A percentile compares a stretch with the other conserved stretches of the same genome.
Evolutionary conservation across 768 basidiomycete species (phyloP).

Genomic region (Trametes punicea): DNA sequence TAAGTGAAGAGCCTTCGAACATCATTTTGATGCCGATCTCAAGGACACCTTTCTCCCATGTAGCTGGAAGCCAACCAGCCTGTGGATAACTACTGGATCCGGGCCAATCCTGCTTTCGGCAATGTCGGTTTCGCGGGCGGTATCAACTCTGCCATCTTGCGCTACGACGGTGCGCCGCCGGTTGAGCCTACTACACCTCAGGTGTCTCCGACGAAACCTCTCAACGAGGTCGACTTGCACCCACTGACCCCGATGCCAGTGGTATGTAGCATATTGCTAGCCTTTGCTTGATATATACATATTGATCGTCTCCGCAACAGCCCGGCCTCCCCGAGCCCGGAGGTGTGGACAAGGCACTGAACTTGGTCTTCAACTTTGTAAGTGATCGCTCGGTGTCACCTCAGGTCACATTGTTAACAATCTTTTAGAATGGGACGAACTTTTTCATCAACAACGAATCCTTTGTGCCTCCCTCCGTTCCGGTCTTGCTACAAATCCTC

Average conservation of each 20-base stretch:
- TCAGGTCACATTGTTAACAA: constrained; percentile 9
- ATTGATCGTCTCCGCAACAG: constrained; percentile 1
- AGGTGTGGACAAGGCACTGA: constrained; percentile 23
- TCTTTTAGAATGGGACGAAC: constrained; percentile 24
- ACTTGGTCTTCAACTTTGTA: constrained; percentile 23
- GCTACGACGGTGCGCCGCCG: constrained; percentile 43
- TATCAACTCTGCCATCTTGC: constrained; percentile 49
- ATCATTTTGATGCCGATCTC: not conserved
- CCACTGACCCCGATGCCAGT: constrained; percentile 25
- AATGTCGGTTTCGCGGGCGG: constrained; percentile 31
- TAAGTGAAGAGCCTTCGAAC: not conserved
- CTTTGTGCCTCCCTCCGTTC: constrained; percentile 35
- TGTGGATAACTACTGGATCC: constrained; percentile 55
- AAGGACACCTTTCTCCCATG: not conserved
- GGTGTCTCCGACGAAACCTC: constrained; percentile 23
- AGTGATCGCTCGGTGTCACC: not conserved
- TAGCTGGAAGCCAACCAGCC: constrained; percentile 37
- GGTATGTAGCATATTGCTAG: not conserved
- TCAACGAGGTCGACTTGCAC: constrained; percentile 41
- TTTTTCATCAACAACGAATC: constrained; percentile 36
- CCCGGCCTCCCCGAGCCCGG: constrained; percentile 22
- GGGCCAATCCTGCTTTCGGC: constrained; percentile 37
- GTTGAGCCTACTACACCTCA: constrained; percentile 40
- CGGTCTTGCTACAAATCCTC: constrained; percentile 48
- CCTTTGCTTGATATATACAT: not conserved